Evolutionary conservation across 2,329 filamentous ascomycete species (phyloP), one percentile per base, ranked within the genome.

Genomic region (Fusarium torreyae): DNA sequence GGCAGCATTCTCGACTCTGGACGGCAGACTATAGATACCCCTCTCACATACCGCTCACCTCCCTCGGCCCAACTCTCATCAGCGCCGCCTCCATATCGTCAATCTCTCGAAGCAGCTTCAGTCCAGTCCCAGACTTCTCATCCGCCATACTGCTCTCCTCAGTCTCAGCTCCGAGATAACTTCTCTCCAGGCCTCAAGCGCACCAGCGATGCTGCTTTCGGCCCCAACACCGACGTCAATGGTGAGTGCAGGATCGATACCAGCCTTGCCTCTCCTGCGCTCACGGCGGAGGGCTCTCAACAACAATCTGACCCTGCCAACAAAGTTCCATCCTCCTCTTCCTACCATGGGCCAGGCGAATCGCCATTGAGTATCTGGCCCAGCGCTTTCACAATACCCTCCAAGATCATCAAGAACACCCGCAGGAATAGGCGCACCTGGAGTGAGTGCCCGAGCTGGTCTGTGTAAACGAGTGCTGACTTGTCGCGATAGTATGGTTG

Each of bases 361-460:
- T 64, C 62, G 18, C 60, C 65, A 6, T 33, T 67, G 13, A 75
- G 67, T 44, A 75, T 78, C 6, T 77, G 77, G 73, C 70, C 73
- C 6, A 76, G 72, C 34, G 75, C 77, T 0, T 78, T 79, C 24
- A 70, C 70, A 7, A 66, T 68, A 36, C 75, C 77, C 1, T 74
- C 76, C 22, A 74, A 73, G 24, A 73, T 71, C 11, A 73, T 79
- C 4, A 76, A 71, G 57, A 79, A 75, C 36, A 70, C 69, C 0
- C 66, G 76, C n/a, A 72, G 70, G 14, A 76, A 77, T 24, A 75
- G 69, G 40, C 71, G 76, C 6, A 76, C 74, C 14, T 82, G 80
- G 80, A 80, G 80, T 82, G 55, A 56, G 78, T 75, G 6, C 8
- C 34, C 34, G 3, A 6, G 2, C 40, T 7, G 11, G 11, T 9